Evolutionary conservation across 192 early-diverging fungal species (phyloP).

Genomic region (Coemansia sp.): DNA sequence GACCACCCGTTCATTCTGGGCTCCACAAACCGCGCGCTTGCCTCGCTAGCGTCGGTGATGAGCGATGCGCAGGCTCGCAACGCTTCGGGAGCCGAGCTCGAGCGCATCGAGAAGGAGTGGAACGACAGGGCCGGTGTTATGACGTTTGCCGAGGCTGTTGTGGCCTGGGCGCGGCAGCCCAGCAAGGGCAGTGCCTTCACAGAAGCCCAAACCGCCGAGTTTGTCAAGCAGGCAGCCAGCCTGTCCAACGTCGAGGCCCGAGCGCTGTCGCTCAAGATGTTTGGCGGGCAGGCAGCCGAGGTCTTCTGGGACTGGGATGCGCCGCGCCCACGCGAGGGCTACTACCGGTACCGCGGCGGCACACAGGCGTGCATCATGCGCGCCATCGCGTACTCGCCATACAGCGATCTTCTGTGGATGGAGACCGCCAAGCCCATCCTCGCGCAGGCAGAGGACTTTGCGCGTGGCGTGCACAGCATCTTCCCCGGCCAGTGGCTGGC

Average conservation of each 20-base stretch:
- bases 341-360: slow-evolving; percentile 96
- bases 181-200: slow-evolving; percentile 28
- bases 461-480: slow-evolving; percentile 76
- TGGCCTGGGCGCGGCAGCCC: slow-evolving; percentile 58
- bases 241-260: slow-evolving; percentile 86
- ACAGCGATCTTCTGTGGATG: slow-evolving; percentile 95
- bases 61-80: slow-evolving; percentile 76
- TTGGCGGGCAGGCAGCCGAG: slow-evolving; percentile 45
- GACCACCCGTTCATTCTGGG: slow-evolving; percentile 97
- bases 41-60: slow-evolving; percentile 76
- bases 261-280: slow-evolving; percentile 66
- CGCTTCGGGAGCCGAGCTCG: slow-evolving; percentile 71
- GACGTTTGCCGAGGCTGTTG: slow-evolving; percentile 81
- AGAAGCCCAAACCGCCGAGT: slow-evolving; percentile 59
- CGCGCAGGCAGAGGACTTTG: slow-evolving; percentile 88
- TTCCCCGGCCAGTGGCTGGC: slow-evolving; percentile 86
- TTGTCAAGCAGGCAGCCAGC: slow-evolving; percentile 48
- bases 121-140: slow-evolving; percentile 74
- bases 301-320: slow-evolving; percentile 90
- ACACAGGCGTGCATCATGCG: slow-evolving; percentile 87
- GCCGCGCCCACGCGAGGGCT: slow-evolving; percentile 91
- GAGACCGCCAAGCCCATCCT: slow-evolving; percentile 96
- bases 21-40: slow-evolving; percentile 80
- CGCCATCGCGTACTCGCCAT: slow-evolving; percentile 80
- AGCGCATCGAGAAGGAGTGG: slow-evolving; percentile 87